These are phyloP conservation scores for Phaeophleospora eucalypticola DNA, from an alignment of 2,329 filamentous ascomycete species.

Conservation along the genomic window DNA sequence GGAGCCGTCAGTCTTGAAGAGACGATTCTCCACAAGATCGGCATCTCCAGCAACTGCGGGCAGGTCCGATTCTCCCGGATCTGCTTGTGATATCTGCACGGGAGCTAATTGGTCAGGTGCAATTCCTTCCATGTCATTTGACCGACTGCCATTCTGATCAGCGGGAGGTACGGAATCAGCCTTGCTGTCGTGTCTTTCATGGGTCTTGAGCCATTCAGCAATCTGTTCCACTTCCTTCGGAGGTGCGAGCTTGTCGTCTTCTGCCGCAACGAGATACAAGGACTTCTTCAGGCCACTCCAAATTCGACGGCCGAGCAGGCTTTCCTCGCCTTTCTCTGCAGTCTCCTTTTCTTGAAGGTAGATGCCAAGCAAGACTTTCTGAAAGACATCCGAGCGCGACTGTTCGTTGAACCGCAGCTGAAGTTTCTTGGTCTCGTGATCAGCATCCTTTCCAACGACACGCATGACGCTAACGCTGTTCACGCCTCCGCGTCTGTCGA, in stretches of 20 bases:
- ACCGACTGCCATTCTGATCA: background rate
- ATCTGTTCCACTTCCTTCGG: constrained; percentile 68
- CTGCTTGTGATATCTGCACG: background rate
- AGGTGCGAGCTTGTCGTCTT: constrained; percentile 72
- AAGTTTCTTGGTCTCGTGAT: constrained; percentile 61
- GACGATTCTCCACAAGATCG: background rate
- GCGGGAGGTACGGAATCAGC: background rate
- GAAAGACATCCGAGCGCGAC: constrained; percentile 76
- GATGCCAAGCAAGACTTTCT: constrained; percentile 69
- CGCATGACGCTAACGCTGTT: constrained; percentile 74
- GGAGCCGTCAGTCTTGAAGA: background rate
- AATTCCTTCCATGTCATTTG: background rate
- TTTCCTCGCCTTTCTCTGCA: constrained; percentile 32
- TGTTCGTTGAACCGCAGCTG: constrained; percentile 77
- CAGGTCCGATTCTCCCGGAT: background rate
- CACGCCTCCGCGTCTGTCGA: constrained; percentile 74
- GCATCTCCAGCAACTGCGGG: constrained; percentile 9
- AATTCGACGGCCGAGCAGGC: constrained; percentile 63
- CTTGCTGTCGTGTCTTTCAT: constrained; percentile 6
- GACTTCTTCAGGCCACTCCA: constrained; percentile 73
- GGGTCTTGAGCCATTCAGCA: constrained; percentile 36
- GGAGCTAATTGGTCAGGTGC: constrained; percentile 11
- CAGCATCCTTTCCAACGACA: constrained; percentile 66
- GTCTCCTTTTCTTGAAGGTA: constrained; percentile 34
- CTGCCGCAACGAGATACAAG: constrained; percentile 73